A percentile compares a stretch with the other conserved stretches of the same genome.
Conservation (phyloP, 2,329 filamentous ascomycete genomes). For the Cephalotrichum gorgonifer region DNA sequence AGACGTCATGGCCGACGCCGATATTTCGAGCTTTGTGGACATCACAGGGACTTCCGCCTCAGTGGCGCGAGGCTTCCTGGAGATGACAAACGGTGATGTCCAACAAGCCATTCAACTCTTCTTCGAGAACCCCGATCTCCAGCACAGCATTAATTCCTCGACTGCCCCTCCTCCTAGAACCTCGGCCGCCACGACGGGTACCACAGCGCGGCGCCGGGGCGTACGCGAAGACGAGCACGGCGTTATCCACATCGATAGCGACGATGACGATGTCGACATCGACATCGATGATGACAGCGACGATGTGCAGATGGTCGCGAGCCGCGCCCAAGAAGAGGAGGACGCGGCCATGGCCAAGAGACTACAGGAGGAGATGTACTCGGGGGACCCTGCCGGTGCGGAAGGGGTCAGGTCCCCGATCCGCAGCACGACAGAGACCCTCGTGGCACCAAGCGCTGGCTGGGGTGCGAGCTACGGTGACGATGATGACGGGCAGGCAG, state of each 20-base stretch:
- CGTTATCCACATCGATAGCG: constrained; percentile 65
- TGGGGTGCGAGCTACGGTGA: constrained; percentile 38
- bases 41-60: constrained; percentile 68
- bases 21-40: constrained; percentile 66
- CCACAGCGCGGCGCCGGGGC: constrained; percentile 12
- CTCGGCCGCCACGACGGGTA: constrained; percentile 16
- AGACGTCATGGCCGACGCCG: constrained; percentile 40
- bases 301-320: constrained; percentile 30
- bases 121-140: constrained; percentile 77
- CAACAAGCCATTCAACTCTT: constrained; percentile 82
- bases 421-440: constrained; percentile 79
- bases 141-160: constrained; percentile 31
- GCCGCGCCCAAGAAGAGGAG: constrained; percentile 59
- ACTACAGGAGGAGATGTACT: constrained; percentile 86
- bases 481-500: constrained; percentile 46
- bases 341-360: constrained; percentile 89
- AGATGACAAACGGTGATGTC: constrained; percentile 73
- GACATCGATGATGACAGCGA: constrained; percentile 26
- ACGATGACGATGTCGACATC: constrained; percentile 52
- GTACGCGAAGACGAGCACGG: constrained; percentile 24
- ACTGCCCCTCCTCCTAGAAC: constrained; percentile 18
- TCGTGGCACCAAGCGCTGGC: constrained; percentile 48
- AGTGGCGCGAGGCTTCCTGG: constrained; percentile 72
- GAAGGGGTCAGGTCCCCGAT: constrained; percentile 81
- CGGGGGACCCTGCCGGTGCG: constrained; percentile 32